A percentile compares a stretch with the other conserved stretches of the same genome.
Conservation (phyloP, 192 early-diverging fungal genomes). For the Backusella luteola region DNA sequence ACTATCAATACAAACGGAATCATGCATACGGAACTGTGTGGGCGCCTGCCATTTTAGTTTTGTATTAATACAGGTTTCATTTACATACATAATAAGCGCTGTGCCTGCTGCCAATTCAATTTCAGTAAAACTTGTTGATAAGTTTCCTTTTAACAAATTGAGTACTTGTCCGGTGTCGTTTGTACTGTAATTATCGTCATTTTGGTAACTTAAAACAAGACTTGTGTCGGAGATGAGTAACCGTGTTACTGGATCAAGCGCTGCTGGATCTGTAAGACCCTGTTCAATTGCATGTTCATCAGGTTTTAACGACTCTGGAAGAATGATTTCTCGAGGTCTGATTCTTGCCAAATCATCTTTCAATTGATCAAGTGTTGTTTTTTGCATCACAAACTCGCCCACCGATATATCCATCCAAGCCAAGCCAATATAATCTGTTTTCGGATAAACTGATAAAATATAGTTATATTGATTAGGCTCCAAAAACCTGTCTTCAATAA, state of each 20-base stretch:
- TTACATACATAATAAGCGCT: slow-evolving; percentile 71
- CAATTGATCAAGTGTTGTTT: slow-evolving; percentile 47
- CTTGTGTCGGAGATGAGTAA: not conserved
- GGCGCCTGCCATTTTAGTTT: slow-evolving; percentile 65
- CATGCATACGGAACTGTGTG: slow-evolving; percentile 47
- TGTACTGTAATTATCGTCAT: not conserved
- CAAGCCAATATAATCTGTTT: slow-evolving; percentile 52
- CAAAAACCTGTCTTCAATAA: slow-evolving; percentile 76
- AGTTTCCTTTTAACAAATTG: not conserved
- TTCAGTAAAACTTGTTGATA: not conserved
- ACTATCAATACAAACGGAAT: slow-evolving; percentile 76
- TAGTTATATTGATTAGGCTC: slow-evolving; percentile 70
- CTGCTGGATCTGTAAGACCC: slow-evolving; percentile 15
- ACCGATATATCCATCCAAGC: slow-evolving; percentile 93
- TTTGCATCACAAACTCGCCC: slow-evolving; percentile 80
- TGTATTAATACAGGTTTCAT: slow-evolving; percentile 65
- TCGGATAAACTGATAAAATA: slow-evolving; percentile 59
- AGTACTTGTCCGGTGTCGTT: not conserved
- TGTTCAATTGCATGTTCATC: slow-evolving; percentile 11
- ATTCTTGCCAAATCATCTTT: slow-evolving; percentile 77
- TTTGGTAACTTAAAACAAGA: slow-evolving; percentile 28
- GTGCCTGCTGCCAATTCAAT: slow-evolving; percentile 36
- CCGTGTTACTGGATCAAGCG: slow-evolving; percentile 16
- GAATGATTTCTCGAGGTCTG: slow-evolving; percentile 79
- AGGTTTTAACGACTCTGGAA: slow-evolving; percentile 37